Evolutionary conservation across 257 asterid species (phyloP).

Genomic region (Pogostemon cablin): DNA sequence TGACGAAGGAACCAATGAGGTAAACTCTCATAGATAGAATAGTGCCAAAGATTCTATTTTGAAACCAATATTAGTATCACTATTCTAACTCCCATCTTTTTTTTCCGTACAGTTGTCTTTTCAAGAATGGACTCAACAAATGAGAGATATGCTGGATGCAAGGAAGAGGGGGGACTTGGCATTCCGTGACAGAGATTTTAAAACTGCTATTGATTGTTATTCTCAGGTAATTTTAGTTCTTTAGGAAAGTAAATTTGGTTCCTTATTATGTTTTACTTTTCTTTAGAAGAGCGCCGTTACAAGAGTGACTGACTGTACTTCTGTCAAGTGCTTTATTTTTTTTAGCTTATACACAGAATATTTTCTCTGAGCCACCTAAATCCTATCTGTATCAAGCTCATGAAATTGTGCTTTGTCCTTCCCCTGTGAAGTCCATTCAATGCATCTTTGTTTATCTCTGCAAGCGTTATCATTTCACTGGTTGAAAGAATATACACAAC

Average conservation of each 20-base stretch:
- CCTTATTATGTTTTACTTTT: neutral
- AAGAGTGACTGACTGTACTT: neutral
- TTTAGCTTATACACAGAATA: neutral
- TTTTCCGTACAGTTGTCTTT: constrained; percentile 67
- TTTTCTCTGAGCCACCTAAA: constrained; percentile 12
- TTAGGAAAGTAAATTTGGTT: neutral
- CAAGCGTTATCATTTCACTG: neutral
- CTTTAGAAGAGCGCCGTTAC: neutral
- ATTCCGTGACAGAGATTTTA: constrained; percentile 94
- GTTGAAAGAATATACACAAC: neutral
- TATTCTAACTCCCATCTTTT: constrained; percentile 29
- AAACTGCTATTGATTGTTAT: constrained; percentile 83
- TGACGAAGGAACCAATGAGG: constrained; percentile 95
- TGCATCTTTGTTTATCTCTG: neutral
- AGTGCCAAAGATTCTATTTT: constrained; percentile 22
- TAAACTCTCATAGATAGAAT: constrained; percentile 36
- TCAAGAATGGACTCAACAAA: constrained; percentile 99
- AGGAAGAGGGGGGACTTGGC: constrained; percentile 96
- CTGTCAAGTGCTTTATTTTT: constrained; percentile 5
- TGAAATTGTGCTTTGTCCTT: constrained; percentile 3
- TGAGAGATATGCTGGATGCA: constrained; percentile 94
- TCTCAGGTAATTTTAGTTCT: constrained; percentile 58
- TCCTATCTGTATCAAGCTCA: constrained; percentile 14
- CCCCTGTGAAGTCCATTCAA: neutral
- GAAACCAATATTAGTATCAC: constrained; percentile 14